These are phyloP conservation scores for Leptographium wingfieldii DNA, from an alignment of 2,329 filamentous ascomycete genomes.

Conservation along the genomic window DNA sequence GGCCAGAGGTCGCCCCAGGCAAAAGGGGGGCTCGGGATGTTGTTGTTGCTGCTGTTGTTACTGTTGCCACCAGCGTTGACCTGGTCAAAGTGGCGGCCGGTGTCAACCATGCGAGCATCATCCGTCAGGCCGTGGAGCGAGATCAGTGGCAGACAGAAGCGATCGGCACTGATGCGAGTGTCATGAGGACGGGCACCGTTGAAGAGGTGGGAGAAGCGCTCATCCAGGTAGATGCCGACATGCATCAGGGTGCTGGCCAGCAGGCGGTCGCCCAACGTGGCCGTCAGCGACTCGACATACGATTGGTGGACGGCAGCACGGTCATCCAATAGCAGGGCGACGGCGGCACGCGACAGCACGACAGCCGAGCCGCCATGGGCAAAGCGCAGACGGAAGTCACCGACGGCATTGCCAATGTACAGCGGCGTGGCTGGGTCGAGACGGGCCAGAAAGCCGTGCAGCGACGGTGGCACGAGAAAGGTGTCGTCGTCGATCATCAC, in stretches of 20 bases:
- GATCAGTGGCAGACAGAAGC: slow-evolving; percentile 40
- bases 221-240: slow-evolving; percentile 41
- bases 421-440: slow-evolving; percentile 32
- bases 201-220: slow-evolving; percentile 40
- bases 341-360: slow-evolving; percentile 36
- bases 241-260: slow-evolving; percentile 40
- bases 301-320: slow-evolving; percentile 29
- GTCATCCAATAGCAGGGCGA: slow-evolving; percentile 32
- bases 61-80: slow-evolving; percentile 9
- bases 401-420: slow-evolving; percentile 44
- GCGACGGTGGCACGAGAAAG: slow-evolving; percentile 36
- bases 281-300: slow-evolving; percentile 34
- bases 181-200: slow-evolving; percentile 39
- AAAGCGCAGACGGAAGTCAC: slow-evolving; percentile 41
- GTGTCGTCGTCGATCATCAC: slow-evolving; percentile 46
- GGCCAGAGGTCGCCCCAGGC: slow-evolving; percentile 39
- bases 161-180: slow-evolving; percentile 35
- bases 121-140: slow-evolving; percentile 39
- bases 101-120: slow-evolving; percentile 30
- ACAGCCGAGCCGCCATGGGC: slow-evolving; percentile 44
- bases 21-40: slow-evolving; percentile 15
- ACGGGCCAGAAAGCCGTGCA: slow-evolving; percentile 34
- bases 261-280: slow-evolving; percentile 41
- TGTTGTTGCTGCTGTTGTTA: slow-evolving; percentile 7
- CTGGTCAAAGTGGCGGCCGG: slow-evolving; percentile 26